A percentile compares a stretch with the other conserved stretches of the same genome.
Evolutionary conservation across 176 grass and related monocot genomes (phyloP).

Genomic region (Avena atlantica): DNA sequence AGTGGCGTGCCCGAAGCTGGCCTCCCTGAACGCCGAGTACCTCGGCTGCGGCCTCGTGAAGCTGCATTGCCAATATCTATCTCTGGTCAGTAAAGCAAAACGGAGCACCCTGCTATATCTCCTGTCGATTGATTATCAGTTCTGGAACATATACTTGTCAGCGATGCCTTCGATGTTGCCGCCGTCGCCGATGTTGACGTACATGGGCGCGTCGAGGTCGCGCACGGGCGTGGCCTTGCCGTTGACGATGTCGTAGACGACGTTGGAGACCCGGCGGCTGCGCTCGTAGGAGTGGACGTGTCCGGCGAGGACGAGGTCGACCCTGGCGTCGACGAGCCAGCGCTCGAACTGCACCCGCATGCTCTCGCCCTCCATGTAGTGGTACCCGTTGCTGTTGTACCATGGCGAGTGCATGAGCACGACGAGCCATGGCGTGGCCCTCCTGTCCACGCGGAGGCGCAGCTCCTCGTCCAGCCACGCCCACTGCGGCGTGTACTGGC

Average conservation of each 20-base stretch:
- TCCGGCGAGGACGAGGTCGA: neutral
- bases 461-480: neutral
- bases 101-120: too few relatives aligned
- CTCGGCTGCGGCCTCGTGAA: neutral
- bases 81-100: neutral
- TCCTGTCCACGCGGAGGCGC: neutral
- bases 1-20: neutral
- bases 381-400: neutral
- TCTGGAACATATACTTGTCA: neutral
- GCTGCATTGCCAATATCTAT: neutral
- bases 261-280: neutral
- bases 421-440: neutral
- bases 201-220: conserved; percentile 45
- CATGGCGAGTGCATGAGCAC: neutral
- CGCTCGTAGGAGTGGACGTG: neutral
- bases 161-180: conserved; percentile 62
- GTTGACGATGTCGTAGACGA: neutral
- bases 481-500: conserved; percentile 4
- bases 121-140: too few relatives aligned
- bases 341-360: neutral
- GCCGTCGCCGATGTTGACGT: conserved; percentile 74
- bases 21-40: neutral
- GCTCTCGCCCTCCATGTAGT: neutral
- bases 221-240: neutral
- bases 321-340: neutral